These are phyloP conservation scores for Plasmodium malariae DNA, from an alignment of 169 alveolate genomes.

Conservation along the genomic window DNA sequence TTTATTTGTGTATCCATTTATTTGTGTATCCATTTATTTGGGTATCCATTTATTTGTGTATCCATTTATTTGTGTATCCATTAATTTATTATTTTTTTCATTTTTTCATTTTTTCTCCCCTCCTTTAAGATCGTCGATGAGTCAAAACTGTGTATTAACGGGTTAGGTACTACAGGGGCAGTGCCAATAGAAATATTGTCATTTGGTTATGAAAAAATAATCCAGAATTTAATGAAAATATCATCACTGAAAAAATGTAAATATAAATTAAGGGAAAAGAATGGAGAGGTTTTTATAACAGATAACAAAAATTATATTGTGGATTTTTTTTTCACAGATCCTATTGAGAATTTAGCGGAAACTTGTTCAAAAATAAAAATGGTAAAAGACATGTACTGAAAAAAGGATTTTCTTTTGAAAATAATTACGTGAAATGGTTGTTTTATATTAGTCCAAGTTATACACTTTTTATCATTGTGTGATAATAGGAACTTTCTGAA, in stretches of 20 bases:
- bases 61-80: too few relatives aligned
- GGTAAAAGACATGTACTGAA: conserved; percentile 23
- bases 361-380: conserved; percentile 75
- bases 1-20: too few relatives aligned
- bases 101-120: conserved; percentile 15
- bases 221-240: conserved; percentile 44
- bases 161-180: conserved; percentile 77
- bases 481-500: too few relatives aligned
- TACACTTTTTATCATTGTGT: too few relatives aligned
- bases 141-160: conserved; percentile 76
- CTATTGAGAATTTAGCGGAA: conserved; percentile 73
- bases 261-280: conserved; percentile 79
- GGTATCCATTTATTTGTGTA: too few relatives aligned
- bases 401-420: neutral
- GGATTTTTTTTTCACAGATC: conserved; percentile 80
- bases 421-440: too few relatives aligned
- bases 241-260: conserved; percentile 24
- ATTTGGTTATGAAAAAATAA: conserved; percentile 79
- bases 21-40: too few relatives aligned
- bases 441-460: too few relatives aligned
- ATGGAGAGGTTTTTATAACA: conserved; percentile 80
- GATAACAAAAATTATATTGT: conserved; percentile 82
- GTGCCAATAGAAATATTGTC: conserved; percentile 85
- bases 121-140: conserved; percentile 80
- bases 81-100: too few relatives aligned